Conservation (phyloP, 495 filamentous ascomycete species). For the Pyrenula aspistea region DNA sequence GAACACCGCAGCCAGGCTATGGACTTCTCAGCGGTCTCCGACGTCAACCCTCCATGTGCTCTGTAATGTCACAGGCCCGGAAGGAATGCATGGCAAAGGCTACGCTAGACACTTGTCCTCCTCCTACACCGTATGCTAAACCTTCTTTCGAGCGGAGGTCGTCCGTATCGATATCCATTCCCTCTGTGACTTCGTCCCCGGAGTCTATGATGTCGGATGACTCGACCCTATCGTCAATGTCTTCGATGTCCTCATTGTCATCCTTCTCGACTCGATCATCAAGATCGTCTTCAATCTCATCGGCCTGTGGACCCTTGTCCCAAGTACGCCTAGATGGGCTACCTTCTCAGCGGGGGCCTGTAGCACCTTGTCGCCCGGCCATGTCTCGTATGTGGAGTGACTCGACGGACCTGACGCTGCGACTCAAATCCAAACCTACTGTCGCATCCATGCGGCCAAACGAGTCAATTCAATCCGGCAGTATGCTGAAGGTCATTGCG, state of each 20-base stretch:
- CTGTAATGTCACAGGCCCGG: slow-evolving; percentile 69
- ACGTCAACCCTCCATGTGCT: slow-evolving; percentile 57
- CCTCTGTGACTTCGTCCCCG: slow-evolving; percentile 70
- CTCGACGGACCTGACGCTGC: neutral
- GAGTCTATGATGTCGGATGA: slow-evolving; percentile 86
- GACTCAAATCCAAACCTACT: neutral
- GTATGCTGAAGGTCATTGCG: neutral
- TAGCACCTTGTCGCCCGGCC: neutral
- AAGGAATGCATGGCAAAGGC: slow-evolving; percentile 53
- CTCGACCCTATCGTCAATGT: slow-evolving; percentile 65
- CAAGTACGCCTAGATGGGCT: neutral
- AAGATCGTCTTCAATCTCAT: slow-evolving; percentile 63
- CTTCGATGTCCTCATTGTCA: slow-evolving; percentile 77
- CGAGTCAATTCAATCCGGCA: neutral
- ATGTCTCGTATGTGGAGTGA: neutral
- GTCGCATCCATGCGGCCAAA: neutral
- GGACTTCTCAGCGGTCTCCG: slow-evolving; percentile 49
- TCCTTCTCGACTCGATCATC: slow-evolving; percentile 47
- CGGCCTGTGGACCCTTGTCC: slow-evolving; percentile 7
- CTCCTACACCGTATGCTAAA: slow-evolving; percentile 39
- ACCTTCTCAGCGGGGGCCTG: neutral
- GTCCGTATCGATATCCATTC: slow-evolving; percentile 56
- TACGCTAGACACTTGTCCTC: slow-evolving; percentile 37
- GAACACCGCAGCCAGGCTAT: slow-evolving; percentile 66
- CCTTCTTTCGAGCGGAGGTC: slow-evolving; percentile 52